Conservation (phyloP, 306 rosid genomes). For the Lupinus albus region DNA sequence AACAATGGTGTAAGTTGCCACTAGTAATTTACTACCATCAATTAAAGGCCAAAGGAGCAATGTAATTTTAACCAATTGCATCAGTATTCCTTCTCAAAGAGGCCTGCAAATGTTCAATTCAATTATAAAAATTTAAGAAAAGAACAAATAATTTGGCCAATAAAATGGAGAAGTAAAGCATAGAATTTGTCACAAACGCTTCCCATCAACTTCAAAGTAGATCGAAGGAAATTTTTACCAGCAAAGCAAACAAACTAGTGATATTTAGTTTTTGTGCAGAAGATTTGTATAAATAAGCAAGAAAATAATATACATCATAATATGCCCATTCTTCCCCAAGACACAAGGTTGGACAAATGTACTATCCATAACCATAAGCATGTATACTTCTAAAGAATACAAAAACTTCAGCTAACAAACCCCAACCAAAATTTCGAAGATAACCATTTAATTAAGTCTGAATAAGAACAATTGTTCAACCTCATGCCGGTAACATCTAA, state of each 20-base stretch:
- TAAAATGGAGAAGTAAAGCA: slow-evolving; percentile 18
- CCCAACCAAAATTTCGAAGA: slow-evolving; percentile 40
- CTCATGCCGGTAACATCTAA: slow-evolving; percentile 20
- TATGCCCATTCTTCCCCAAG: slow-evolving; percentile 38
- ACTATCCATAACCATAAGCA: slow-evolving; percentile 38
- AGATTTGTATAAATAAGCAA: background rate
- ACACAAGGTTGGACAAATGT: slow-evolving; percentile 41
- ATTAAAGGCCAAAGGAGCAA: background rate
- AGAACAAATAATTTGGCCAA: background rate
- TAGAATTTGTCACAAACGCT: slow-evolving; percentile 2
- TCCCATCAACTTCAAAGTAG: background rate
- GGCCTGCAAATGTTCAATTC: background rate
- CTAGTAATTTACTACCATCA: background rate
- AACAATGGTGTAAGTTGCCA: background rate
- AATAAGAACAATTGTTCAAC: slow-evolving; percentile 38
- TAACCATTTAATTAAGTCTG: slow-evolving; percentile 37
- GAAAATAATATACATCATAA: slow-evolving; percentile 16
- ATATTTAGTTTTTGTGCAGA: slow-evolving; percentile 15
- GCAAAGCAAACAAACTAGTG: slow-evolving; percentile 27
- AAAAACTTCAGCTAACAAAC: slow-evolving; percentile 28
- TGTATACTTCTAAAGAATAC: slow-evolving; percentile 33
- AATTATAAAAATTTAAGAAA: background rate
- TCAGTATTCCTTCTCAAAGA: background rate
- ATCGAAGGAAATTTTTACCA: slow-evolving; percentile 6
- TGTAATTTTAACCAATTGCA: slow-evolving; percentile 1